Base-by-base conservation (phyloP, 2,329 filamentous ascomycete genomes). In the Ophiobolus disseminans region DNA sequence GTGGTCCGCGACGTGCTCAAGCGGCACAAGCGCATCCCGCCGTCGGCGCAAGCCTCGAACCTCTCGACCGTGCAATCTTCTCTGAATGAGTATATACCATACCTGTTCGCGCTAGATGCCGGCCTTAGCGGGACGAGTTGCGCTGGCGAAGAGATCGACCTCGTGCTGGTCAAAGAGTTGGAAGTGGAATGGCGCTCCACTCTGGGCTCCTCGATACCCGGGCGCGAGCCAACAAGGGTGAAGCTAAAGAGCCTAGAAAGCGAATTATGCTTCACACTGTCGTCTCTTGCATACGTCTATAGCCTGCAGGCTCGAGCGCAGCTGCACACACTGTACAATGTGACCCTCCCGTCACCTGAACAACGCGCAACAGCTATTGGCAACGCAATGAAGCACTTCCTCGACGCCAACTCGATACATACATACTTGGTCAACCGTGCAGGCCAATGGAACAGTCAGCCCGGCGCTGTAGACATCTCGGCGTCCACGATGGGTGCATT, bases 1-100 rank as follows among this genome's bases (percentile, higher is more conserved):
- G 84, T 96, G 14, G 82, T 97, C 41, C 86, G 91, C 63, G 86
- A 93, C 72, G 83, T 86, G 2, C 81, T 99, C 51, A 97, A 97
- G 76, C 86, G 86, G 62, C 87, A 97, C 79, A 97, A 96, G 74
- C 86, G 91, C 42, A 83, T 96, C n/a, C 82, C 89, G 3, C 80
- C 88, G 7, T 70, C 83, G 8, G 86, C 89, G 19, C 89, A 91
- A 71, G 77, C 85, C 5, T 79, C 86, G 17, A 86, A 91, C 66
- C 81, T 99, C 5, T 79, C 84, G 19, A 82, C 82, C 5, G 80
- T 97, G 28, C 79, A 90, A 45, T 81, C 86, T 25, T 83, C 85
- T 30, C 69, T 96, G 9, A 86, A 87, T 49, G 82, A 82, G 50
- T 99, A 97, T 68, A 78, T 97, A 8, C 91, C 92, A 0, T 95